phyloP scores from a whole-genome alignment of 108 stramenopile genomes.

The Pinguiococcus pyrenoidosus region DNA sequence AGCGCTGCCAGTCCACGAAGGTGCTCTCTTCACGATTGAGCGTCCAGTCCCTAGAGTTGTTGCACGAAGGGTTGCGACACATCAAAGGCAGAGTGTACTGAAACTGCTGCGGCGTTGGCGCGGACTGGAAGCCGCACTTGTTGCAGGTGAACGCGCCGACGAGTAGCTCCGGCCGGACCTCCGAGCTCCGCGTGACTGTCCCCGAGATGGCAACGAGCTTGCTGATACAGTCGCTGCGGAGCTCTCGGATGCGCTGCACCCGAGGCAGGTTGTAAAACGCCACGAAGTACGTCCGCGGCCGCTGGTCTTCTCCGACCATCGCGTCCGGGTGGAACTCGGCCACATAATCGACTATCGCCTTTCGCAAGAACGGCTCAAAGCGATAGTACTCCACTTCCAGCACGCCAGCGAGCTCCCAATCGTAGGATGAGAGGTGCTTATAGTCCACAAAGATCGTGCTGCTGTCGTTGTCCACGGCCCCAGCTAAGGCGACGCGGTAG shows the following conservation, averaged over 20 bases:
- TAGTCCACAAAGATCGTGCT: slow-evolving; percentile 17
- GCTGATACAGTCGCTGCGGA: slow-evolving; percentile 64
- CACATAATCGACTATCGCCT: slow-evolving; percentile 47
- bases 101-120: slow-evolving; percentile 77
- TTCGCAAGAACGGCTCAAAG: slow-evolving; percentile 61
- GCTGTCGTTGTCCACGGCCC: slow-evolving; percentile 4
- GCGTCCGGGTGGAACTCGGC: slow-evolving; percentile 44
- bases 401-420: slow-evolving; percentile 34
- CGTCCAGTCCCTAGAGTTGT: slow-evolving; percentile 57
- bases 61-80: slow-evolving; percentile 81
- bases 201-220: slow-evolving; percentile 55
- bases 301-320: slow-evolving; percentile 17
- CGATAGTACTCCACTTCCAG: slow-evolving; percentile 63
- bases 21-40: slow-evolving; percentile 48
- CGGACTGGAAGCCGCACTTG: slow-evolving; percentile 67
- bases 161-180: slow-evolving; percentile 94
- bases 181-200: slow-evolving; percentile 86
- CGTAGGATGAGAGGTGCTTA: slow-evolving; percentile 9
- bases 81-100: slow-evolving; percentile 72
- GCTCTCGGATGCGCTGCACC: slow-evolving; percentile 47
- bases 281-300: slow-evolving; percentile 39
- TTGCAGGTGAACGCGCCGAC: slow-evolving; percentile 76
- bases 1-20: slow-evolving; percentile 93
- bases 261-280: slow-evolving; percentile 18
- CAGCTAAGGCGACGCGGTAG: no score